phyloP scores from a whole-genome alignment of 2,329 filamentous ascomycete species.

The Escovopsis weberi region DNA sequence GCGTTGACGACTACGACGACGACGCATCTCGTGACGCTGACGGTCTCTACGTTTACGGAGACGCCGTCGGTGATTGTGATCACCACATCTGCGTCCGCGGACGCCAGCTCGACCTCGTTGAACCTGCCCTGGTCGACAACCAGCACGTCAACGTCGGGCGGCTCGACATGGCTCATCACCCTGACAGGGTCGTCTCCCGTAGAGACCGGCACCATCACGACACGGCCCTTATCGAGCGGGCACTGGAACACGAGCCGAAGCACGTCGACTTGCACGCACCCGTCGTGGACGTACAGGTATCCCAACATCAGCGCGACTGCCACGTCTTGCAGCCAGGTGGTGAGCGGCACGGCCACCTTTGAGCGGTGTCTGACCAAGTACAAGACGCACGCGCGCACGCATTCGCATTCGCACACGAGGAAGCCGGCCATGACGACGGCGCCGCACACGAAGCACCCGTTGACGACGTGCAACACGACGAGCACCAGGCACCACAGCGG shows the following conservation, averaged over 20 bases:
- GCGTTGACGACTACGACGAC: constrained; percentile 3
- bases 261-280: constrained; percentile 6
- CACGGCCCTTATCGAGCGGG: not conserved
- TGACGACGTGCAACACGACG: constrained; percentile 12
- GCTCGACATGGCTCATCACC: not conserved
- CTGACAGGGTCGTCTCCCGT: not conserved
- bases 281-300: constrained; percentile 3
- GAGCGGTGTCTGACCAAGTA: constrained; percentile 2
- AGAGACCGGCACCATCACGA: not conserved
- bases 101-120: not conserved
- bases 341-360: constrained; percentile 2
- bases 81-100: not conserved
- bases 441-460: constrained; percentile 3
- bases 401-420: not conserved
- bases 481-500: constrained; percentile 5
- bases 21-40: constrained; percentile 3
- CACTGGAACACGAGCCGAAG: constrained; percentile 4
- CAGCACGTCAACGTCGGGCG: not conserved
- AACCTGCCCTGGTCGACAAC: constrained; percentile 1
- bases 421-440: not conserved
- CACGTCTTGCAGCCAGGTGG: constrained; percentile 1
- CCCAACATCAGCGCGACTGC: constrained; percentile 3
- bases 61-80: not conserved
- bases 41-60: constrained; percentile 1
- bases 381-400: not conserved